These are phyloP conservation scores for Tolypocladium album DNA, from an alignment of 2,329 filamentous ascomycete genomes.

Conservation along the genomic window DNA sequence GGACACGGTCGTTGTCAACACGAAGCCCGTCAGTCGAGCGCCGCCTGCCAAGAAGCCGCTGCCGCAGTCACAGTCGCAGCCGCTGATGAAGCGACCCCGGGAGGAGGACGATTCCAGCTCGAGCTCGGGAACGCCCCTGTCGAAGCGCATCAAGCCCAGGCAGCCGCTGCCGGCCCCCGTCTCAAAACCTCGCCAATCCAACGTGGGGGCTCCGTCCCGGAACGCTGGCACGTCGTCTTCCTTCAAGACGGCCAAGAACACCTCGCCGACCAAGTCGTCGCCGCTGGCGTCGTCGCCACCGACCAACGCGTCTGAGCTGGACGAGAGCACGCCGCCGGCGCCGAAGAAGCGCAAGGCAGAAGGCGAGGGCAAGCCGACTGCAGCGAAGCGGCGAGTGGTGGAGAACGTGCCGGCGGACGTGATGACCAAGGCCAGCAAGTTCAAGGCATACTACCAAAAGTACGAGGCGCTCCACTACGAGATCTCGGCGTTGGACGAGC, in stretches of 20 bases:
- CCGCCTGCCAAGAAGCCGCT: slow-evolving; percentile 22
- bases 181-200: slow-evolving; percentile 35
- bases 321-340: slow-evolving; percentile 25
- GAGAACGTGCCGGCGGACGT: slow-evolving; percentile 28
- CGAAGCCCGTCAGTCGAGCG: slow-evolving; percentile 19
- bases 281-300: slow-evolving; percentile 55
- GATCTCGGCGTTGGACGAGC: slow-evolving; percentile 37
- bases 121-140: slow-evolving; percentile 47
- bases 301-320: slow-evolving; percentile 54
- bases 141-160: slow-evolving; percentile 45
- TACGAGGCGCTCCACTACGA: slow-evolving; percentile 48
- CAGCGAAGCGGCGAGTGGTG: slow-evolving; percentile 18
- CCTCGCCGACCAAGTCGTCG: slow-evolving; percentile 51
- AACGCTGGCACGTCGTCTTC: slow-evolving; percentile 26
- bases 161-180: slow-evolving; percentile 21
- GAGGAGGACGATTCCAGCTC: slow-evolving; percentile 46
- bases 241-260: slow-evolving; percentile 38
- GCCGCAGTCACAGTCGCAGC: neutral
- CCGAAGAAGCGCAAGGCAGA: slow-evolving; percentile 34
- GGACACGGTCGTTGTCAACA: slow-evolving; percentile 20
- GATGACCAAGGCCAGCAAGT: slow-evolving; percentile 41
- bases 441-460: slow-evolving; percentile 44
- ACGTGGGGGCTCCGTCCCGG: slow-evolving; percentile 34
- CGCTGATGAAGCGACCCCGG: slow-evolving; percentile 37
- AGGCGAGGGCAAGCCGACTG: slow-evolving; percentile 10